A percentile compares a stretch with the other conserved stretches of the same genome.
Conservation (phyloP, 345 rosid species). For the Brassica rapa region DNA sequence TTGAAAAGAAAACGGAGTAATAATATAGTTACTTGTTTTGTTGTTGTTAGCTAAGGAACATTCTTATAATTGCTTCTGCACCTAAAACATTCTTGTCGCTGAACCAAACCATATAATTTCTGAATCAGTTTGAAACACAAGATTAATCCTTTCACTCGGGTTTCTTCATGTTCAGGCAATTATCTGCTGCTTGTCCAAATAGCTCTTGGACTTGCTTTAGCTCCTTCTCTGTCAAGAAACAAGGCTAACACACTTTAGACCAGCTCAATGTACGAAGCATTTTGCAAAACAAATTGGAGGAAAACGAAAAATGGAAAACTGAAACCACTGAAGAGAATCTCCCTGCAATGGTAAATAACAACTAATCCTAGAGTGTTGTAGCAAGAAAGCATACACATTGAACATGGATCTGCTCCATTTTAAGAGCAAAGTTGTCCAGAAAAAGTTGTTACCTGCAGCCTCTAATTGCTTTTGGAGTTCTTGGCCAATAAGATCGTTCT, state of each 20-base stretch:
- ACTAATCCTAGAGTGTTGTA: not conserved
- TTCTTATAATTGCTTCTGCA: not conserved
- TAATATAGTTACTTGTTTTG: not conserved
- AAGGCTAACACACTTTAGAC: not conserved
- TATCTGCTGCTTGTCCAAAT: constrained; percentile 80
- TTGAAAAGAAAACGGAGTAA: not conserved
- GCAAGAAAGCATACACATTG: not conserved
- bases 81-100: not conserved
- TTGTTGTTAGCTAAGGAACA: not conserved
- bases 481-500: constrained; percentile 80
- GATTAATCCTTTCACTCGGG: constrained; percentile 47
- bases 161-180: constrained; percentile 82
- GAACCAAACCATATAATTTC: constrained; percentile 12
- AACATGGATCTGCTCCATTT: constrained; percentile 1
- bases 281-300: constrained; percentile 8
- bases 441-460: constrained; percentile 67
- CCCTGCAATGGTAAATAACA: not conserved
- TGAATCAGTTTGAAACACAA: constrained; percentile 14
- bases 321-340: not conserved
- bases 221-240: constrained; percentile 68
- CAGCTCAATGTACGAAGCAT: not conserved
- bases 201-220: constrained; percentile 80
- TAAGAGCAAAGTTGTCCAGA: not conserved
- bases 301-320: not conserved
- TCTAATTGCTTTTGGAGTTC: constrained; percentile 91